Conservation (phyloP, 108 stramenopile genomes). For the Aurantiochytrium sp. region DNA sequence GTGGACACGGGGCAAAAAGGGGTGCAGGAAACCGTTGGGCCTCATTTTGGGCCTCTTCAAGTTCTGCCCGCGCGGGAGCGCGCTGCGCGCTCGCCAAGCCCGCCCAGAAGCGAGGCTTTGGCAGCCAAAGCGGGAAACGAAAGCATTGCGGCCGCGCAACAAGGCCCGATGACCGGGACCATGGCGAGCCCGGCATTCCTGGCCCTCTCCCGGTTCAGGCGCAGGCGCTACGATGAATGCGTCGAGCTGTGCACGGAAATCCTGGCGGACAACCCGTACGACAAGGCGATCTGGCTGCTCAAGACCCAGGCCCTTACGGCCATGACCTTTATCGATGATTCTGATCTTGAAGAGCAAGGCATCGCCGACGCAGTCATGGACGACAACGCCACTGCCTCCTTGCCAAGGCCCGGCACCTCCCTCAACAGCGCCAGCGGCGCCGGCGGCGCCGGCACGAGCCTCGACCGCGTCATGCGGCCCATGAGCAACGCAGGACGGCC, state of each 20-base stretch:
- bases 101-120: no score
- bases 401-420: constrained; percentile 60
- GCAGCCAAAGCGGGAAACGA: no score
- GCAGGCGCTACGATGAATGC: constrained; percentile 28
- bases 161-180: neutral
- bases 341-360: constrained; percentile 63
- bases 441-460: neutral
- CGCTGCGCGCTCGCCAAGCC: no score
- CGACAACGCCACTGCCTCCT: constrained; percentile 52
- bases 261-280: constrained; percentile 21
- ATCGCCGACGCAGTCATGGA: constrained; percentile 59
- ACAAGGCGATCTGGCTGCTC: constrained; percentile 38
- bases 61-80: no score
- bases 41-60: no score
- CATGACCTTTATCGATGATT: constrained; percentile 59
- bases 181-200: neutral
- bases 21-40: no score
- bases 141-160: no score
- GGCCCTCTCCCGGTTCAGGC: neutral
- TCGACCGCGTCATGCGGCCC: constrained; percentile 35
- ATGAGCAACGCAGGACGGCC: constrained; percentile 52
- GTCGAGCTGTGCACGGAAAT: constrained; percentile 31
- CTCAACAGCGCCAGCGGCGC: constrained; percentile 41
- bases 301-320: constrained; percentile 54
- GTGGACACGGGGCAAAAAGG: no score